Evolutionary conservation across 345 rosid species (phyloP).

Genomic region (Euphorbia peplus): DNA sequence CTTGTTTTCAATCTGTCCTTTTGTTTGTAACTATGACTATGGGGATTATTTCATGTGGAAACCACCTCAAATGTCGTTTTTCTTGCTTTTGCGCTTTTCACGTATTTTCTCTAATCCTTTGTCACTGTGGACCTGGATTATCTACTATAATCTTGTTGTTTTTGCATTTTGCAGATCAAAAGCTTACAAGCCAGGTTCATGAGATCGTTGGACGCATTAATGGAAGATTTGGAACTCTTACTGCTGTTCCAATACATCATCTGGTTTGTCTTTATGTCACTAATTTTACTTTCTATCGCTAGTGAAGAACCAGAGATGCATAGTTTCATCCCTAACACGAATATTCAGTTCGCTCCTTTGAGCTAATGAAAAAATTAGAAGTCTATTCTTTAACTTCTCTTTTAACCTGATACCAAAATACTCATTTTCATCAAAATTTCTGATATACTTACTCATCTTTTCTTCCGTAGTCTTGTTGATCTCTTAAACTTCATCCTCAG

Average conservation of each 20-base stretch:
- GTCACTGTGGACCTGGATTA: neutral
- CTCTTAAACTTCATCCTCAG: neutral
- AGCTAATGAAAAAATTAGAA: neutral
- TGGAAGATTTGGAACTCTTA: conserved; percentile 59
- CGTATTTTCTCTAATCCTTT: neutral
- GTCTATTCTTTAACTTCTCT: neutral
- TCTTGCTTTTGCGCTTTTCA: neutral
- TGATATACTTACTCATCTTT: neutral
- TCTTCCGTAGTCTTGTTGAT: neutral
- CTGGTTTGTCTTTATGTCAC: conserved; percentile 39
- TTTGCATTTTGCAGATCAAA: conserved; percentile 43
- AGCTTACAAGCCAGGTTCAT: conserved; percentile 61
- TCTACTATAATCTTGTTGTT: conserved; percentile 2
- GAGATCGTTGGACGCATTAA: conserved; percentile 67
- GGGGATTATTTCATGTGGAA: neutral
- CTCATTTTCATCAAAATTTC: neutral
- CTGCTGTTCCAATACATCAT: conserved; percentile 59
- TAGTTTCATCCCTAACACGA: neutral
- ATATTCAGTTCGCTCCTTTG: neutral
- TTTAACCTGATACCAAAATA: neutral
- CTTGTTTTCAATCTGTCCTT: conserved; percentile 5
- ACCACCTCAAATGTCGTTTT: neutral
- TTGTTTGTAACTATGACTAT: neutral
- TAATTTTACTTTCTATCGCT: neutral
- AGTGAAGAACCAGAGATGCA: neutral